phyloP scores from a whole-genome alignment of 1,284 basidiomycete species.

The Tetrapyrgos nigripes region DNA sequence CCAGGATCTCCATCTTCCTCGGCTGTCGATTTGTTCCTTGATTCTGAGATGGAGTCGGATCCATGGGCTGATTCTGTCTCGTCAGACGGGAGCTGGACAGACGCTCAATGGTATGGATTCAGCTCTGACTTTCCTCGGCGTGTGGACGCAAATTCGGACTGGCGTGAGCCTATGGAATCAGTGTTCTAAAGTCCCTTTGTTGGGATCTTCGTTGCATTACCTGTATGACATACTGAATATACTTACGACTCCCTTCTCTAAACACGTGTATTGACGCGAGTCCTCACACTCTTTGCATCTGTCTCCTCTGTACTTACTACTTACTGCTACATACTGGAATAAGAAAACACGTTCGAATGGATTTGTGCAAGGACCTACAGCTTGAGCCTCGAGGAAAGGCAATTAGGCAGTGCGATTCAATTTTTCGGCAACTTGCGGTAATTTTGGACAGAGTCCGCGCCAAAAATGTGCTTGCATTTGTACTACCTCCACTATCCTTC shows the following conservation, averaged over 20 bases:
- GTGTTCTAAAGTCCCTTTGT: background rate
- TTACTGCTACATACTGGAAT: background rate
- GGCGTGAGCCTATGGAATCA: background rate
- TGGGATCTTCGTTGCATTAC: background rate
- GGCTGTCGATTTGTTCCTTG: slow-evolving; percentile 1
- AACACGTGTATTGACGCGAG: background rate
- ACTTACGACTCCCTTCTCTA: background rate
- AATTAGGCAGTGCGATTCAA: background rate
- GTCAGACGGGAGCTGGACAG: slow-evolving; percentile 28
- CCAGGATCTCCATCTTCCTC: slow-evolving; percentile 11
- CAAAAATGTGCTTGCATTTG: background rate
- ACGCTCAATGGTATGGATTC: slow-evolving; percentile 25
- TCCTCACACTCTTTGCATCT: background rate
- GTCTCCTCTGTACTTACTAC: background rate
- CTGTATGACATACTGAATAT: background rate
- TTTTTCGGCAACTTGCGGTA: background rate
- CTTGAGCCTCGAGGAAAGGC: too few species aligned
- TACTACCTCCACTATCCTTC: background rate
- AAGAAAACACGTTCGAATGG: background rate
- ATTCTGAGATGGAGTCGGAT: slow-evolving; percentile 17
- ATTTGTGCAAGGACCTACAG: background rate
- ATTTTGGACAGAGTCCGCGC: background rate
- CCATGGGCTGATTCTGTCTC: slow-evolving; percentile 15
- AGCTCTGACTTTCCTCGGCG: slow-evolving; percentile 40
- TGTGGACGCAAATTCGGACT: background rate